Evolutionary conservation across 768 basidiomycete species (phyloP), one percentile per base, ranked within the genome.

Genomic region (Lyophyllum shimeji): DNA sequence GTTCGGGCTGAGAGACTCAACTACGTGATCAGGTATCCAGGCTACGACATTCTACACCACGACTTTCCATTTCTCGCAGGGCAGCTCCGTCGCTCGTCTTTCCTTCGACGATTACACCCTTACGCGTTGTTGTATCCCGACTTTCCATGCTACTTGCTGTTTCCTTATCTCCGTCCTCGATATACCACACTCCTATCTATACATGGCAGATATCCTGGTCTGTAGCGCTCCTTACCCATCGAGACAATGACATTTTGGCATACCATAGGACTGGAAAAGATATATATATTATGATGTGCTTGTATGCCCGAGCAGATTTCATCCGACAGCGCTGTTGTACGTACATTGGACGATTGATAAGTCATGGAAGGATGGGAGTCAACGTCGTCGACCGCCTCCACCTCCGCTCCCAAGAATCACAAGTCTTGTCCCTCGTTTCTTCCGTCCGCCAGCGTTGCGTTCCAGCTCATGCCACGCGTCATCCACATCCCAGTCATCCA

Each of bases 391-490:
- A 49, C 82, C 77, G 37, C 83, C 83, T 24, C 81, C 78, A 4
- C 79, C 81, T 18, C 84, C 82, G 34, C 87, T 77, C 0, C 90
- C 87, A 7, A 92, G 74, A 2, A 93, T 79, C n/a, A 93, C 85
- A 57, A 91, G 72, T 61, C 79, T 84, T 59, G 78, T 80, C 54
- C 79, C 76, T 52, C 81, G 76, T 73, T 84, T 87, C 76, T 82
- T 85, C 62, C 84, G 74, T 25, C 77, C 79, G 33, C 78, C 77
- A 50, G 69, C 73, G 55, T 76, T 71, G 62, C 82, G 79, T 71
- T 93, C 89, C 21, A 93, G 74, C 63, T 93, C 92, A 65, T 90
- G 86, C 86, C 89, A 93, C 21, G 87, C 87, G 43, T 78, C 78
- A 61, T 91, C 90, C 44, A 92, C 70, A 63, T 90, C 89, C 86